Evolutionary conservation across 805 yeast species (phyloP), one percentile per base, ranked within the genome.

Genomic region (Lipomyces anomalus): DNA sequence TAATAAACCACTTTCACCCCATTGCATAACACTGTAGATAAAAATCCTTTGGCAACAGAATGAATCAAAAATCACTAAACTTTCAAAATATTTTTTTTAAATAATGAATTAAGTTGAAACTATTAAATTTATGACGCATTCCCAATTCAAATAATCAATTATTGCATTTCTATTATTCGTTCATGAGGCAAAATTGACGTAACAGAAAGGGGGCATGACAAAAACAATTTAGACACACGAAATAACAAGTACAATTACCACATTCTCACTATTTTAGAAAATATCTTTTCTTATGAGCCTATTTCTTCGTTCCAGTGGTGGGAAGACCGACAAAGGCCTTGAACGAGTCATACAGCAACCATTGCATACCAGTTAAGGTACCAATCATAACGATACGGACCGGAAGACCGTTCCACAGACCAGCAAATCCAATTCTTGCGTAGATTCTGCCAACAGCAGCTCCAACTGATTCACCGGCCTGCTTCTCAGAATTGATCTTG

Each of bases 341-440:
- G 75, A 90, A 90, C 6, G 95, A 84, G 67, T 92, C 98, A 70
- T 90, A 90, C 52, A 92, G 76, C 63, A 90, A 76, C 97, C 97
- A 90, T 72, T 90, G 98, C 75, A 84, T 78, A 52, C 96, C 96
- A 22, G 97, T 92, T 66, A 90, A 75, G 6, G 97, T 90, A 72
- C 97, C 97, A 65, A 92, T 79, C 98, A 92, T 90, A 50, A 88
- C 76, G 58, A 90, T 89, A 76, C 97, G 84, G 48, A 88, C 92
- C 16, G 88, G 84, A 50, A 90, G 76, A 36, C 98, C 97, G 62
- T 85, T 85, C 97, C 97, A 90, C 47, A 92, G 73, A 16, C 97
- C 98, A 17, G 61, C 68, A 63, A 90, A 90, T 1, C 97, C 97
- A 61, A 90, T 89, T 60, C 78, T 75, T 45, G 70, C 65, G 66